Evolutionary conservation across 805 yeast species (phyloP).

Genomic region (Brettanomyces naardenensis): DNA sequence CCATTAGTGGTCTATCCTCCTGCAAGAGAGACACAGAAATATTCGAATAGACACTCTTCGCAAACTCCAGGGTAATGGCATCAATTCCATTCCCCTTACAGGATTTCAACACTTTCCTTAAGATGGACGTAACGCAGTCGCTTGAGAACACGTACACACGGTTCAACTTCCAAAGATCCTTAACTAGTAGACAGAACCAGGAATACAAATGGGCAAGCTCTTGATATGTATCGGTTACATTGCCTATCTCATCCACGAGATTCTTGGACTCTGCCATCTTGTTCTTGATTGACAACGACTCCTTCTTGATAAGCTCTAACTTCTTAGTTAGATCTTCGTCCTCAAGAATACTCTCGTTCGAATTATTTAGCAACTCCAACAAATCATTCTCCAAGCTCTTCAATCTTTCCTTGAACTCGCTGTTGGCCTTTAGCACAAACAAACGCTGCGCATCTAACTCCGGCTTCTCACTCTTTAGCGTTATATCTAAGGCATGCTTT

Average conservation of each 20-base stretch:
- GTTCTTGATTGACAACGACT: constrained; percentile 43
- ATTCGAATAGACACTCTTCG: constrained; percentile 36
- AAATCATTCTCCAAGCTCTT: constrained; percentile 50
- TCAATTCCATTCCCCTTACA: constrained; percentile 18
- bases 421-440: constrained; percentile 45
- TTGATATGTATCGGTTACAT: constrained; percentile 36
- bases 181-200: constrained; percentile 38
- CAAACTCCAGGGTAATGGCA: constrained; percentile 30
- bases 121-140: constrained; percentile 30
- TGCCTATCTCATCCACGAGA: constrained; percentile 49
- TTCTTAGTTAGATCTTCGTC: constrained; percentile 51
- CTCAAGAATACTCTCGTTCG: constrained; percentile 60
- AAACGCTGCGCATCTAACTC: constrained; percentile 53
- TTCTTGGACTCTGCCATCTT: constrained; percentile 47
- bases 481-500: constrained; percentile 48
- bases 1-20: constrained; percentile 38
- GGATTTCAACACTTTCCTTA: constrained; percentile 20
- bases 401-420: constrained; percentile 50
- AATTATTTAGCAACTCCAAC: constrained; percentile 45
- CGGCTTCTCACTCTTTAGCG: constrained; percentile 52
- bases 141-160: constrained; percentile 55
- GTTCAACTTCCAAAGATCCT: constrained; percentile 33
- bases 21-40: constrained; percentile 40
- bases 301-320: constrained; percentile 57
- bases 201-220: constrained; percentile 53